Evolutionary conservation across 2,329 filamentous ascomycete species (phyloP).

Genomic region (Verticillium dahliae): DNA sequence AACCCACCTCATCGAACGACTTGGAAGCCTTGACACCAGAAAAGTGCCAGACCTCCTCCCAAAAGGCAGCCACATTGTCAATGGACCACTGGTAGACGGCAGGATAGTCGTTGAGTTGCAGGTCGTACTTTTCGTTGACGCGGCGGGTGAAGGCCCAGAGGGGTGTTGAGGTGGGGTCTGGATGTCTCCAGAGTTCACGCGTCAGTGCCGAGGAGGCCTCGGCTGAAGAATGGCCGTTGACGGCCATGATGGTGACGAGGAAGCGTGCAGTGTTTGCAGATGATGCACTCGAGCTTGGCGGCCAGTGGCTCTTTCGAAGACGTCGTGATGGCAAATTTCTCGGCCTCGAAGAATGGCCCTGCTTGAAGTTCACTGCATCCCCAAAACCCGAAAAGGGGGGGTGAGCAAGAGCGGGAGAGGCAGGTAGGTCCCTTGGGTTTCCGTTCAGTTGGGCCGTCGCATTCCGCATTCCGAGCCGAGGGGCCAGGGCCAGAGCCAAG

Average conservation of each 20-base stretch:
- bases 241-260: slow-evolving; percentile 7
- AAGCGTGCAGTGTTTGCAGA: not conserved
- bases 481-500: not conserved
- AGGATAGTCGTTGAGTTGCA: slow-evolving; percentile 60
- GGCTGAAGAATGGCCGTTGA: not conserved
- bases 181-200: slow-evolving; percentile 64
- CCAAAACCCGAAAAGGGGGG: not conserved
- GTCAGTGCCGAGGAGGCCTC: not conserved
- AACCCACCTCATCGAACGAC: slow-evolving; percentile 51
- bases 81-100: slow-evolving; percentile 84
- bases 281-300: not conserved
- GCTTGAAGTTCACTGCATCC: not conserved
- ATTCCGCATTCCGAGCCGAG: not conserved
- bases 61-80: slow-evolving; percentile 68
- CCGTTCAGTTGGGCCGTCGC: not conserved
- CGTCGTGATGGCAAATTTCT: not conserved
- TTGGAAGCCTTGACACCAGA: slow-evolving; percentile 67
- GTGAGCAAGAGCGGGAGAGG: not conserved
- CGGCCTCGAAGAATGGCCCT: not conserved
- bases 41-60: slow-evolving; percentile 80
- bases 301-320: not conserved
- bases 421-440: not conserved
- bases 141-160: slow-evolving; percentile 67
- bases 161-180: slow-evolving; percentile 57
- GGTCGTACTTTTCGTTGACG: slow-evolving; percentile 60